These are phyloP conservation scores for Mycena rosella DNA, from an alignment of 768 basidiomycete species.

Conservation along the genomic window DNA sequence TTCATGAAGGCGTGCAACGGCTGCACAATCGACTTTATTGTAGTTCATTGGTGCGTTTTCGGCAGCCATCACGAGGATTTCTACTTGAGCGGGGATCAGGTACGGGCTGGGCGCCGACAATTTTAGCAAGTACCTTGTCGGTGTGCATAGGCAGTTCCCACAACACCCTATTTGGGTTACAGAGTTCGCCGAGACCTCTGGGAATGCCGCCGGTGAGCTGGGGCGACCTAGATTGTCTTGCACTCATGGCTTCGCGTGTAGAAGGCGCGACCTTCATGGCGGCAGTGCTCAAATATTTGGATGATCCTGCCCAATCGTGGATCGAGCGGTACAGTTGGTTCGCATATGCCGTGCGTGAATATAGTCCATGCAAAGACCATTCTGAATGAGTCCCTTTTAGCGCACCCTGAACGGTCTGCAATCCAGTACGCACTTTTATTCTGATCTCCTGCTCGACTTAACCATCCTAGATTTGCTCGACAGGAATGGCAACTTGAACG, in stretches of 20 bases:
- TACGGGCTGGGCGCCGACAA: constrained; percentile 49
- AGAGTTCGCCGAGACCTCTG: constrained; percentile 44
- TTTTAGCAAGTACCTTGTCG: constrained; percentile 51
- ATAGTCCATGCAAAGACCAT: background rate
- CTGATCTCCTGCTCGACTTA: background rate
- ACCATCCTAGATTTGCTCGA: constrained; percentile 22
- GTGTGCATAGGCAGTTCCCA: constrained; percentile 50
- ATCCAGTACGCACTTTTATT: constrained; percentile 18
- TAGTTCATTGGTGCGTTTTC: constrained; percentile 53
- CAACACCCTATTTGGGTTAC: constrained; percentile 52
- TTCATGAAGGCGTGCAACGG: constrained; percentile 37
- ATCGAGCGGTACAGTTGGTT: constrained; percentile 31
- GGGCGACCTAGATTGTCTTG: background rate
- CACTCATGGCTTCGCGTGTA: background rate
- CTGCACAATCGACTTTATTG: constrained; percentile 39
- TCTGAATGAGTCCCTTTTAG: background rate
- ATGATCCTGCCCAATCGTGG: constrained; percentile 13
- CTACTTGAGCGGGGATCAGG: constrained; percentile 27
- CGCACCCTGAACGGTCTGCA: constrained; percentile 14
- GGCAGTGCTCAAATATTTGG: constrained; percentile 11
- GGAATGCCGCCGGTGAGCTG: constrained; percentile 7
- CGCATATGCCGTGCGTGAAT: constrained; percentile 19
- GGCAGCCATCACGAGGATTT: background rate
- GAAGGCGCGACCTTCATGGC: constrained; percentile 21
- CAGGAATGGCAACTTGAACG: constrained; percentile 22